phyloP scores from a whole-genome alignment of 2,329 filamentous ascomycete genomes.

The Clarireedia homoeocarpa region DNA sequence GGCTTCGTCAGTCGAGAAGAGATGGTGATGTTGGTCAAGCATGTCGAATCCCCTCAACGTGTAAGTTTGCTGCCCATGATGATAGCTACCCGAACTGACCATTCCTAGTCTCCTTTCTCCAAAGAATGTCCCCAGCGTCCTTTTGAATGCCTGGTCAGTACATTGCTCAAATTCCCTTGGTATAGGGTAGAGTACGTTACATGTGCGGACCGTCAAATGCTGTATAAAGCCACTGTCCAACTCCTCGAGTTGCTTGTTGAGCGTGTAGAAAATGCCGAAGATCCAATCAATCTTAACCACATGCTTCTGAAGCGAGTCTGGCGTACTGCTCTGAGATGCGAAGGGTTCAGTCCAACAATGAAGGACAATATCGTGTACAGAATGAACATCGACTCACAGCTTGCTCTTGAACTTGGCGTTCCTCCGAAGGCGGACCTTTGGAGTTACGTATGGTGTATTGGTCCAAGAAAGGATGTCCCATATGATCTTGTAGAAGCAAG shows the following conservation, averaged over 20 bases:
- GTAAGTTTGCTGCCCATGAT: slow-evolving; percentile 36
- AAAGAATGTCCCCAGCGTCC: slow-evolving; percentile 55
- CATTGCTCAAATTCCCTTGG: slow-evolving; percentile 47
- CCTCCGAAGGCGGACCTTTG: slow-evolving; percentile 42
- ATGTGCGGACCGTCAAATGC: slow-evolving; percentile 44
- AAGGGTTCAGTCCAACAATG: slow-evolving; percentile 52
- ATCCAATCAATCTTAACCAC: slow-evolving; percentile 40
- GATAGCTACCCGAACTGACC: slow-evolving; percentile 6
- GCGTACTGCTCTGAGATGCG: slow-evolving; percentile 45
- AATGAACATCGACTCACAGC: slow-evolving; percentile 31
- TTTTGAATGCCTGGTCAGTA: slow-evolving; percentile 59
- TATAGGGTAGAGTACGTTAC: slow-evolving; percentile 48
- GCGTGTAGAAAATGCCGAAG: slow-evolving; percentile 34
- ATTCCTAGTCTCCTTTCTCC: slow-evolving; percentile 47
- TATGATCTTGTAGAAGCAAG: slow-evolving; percentile 49
- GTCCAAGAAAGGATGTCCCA: slow-evolving; percentile 40
- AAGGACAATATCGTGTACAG: slow-evolving; percentile 49
- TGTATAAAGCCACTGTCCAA: slow-evolving; percentile 43
- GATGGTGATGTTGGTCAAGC: slow-evolving; percentile 55
- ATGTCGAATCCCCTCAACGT: slow-evolving; percentile 53
- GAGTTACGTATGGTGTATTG: slow-evolving; percentile 45
- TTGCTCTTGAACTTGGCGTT: slow-evolving; percentile 36
- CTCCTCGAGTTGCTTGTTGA: slow-evolving; percentile 40
- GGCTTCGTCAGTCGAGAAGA: slow-evolving; percentile 56
- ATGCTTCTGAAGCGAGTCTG: slow-evolving; percentile 47